A percentile compares a stretch with the other conserved stretches of the same genome.
Evolutionary conservation across 345 rosid species (phyloP).

Genomic region (Eucalyptus paniculata): DNA sequence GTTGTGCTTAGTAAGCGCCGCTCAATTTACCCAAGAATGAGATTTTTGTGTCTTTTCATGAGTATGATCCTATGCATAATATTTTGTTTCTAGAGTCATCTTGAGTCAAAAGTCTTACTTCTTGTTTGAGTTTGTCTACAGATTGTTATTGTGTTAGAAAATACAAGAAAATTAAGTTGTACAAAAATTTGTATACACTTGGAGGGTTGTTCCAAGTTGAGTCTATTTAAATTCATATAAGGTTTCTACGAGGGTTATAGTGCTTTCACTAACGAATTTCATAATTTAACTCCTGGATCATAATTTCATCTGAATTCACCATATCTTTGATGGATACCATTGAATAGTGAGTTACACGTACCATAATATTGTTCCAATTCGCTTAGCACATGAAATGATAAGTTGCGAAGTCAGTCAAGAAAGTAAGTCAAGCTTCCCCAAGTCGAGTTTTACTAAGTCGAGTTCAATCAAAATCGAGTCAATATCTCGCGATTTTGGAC

Average conservation of each 20-base stretch:
- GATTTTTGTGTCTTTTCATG: no score
- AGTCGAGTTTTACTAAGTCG: not conserved
- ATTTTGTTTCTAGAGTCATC: not conserved
- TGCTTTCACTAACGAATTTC: not conserved
- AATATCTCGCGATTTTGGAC: not conserved
- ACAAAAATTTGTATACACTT: no score
- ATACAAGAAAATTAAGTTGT: not conserved
- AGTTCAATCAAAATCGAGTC: not conserved
- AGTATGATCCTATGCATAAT: no score
- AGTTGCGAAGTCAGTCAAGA: not conserved
- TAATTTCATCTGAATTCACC: not conserved
- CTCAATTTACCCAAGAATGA: no score
- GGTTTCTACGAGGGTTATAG: not conserved
- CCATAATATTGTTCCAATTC: not conserved
- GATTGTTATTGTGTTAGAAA: not conserved
- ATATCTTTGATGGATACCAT: not conserved
- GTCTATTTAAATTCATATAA: not conserved
- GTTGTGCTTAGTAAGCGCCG: not conserved
- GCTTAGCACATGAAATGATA: not conserved
- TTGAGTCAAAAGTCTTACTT: not conserved
- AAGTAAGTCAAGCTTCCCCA: not conserved
- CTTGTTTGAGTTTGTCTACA: not conserved
- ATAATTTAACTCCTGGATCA: not conserved
- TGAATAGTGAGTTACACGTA: not conserved
- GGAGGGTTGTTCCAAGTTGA: not conserved